Evolutionary conservation across 805 yeast genomes (phyloP).

Genomic region (Ascoidea asiatica): DNA sequence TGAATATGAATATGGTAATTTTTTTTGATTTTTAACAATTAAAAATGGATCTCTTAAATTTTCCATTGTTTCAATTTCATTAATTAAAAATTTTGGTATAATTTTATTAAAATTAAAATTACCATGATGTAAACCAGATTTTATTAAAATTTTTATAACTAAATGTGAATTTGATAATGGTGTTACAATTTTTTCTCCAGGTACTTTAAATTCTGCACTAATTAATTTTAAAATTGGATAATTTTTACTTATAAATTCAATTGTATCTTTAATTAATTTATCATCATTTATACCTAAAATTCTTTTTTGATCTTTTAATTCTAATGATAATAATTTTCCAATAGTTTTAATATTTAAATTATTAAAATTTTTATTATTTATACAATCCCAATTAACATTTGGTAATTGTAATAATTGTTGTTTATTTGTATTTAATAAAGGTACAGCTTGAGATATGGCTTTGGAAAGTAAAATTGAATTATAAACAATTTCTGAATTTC

Average conservation of each 20-base stretch:
- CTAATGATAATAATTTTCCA: conserved; percentile 53
- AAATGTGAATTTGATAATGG: conserved; percentile 67
- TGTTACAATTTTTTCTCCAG: conserved; percentile 68
- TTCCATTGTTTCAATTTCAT: conserved; percentile 52
- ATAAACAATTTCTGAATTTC: conserved; percentile 51
- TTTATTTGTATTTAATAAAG: conserved; percentile 28
- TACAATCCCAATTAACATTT: conserved; percentile 37
- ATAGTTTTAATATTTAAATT: conserved; percentile 46
- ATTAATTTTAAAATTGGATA: conserved; percentile 52
- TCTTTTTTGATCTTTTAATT: conserved; percentile 39
- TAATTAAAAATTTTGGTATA: conserved; percentile 21
- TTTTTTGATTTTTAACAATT: conserved; percentile 55
- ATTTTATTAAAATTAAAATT: conserved; percentile 22
- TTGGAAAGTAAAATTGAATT: conserved; percentile 55
- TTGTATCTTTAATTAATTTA: conserved; percentile 30
- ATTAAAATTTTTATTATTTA: conserved; percentile 24
- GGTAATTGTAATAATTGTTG: conserved; percentile 77
- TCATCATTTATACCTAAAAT: conserved; percentile 41
- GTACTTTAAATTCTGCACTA: conserved; percentile 65
- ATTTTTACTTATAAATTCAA: conserved; percentile 44
- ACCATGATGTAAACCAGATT: conserved; percentile 59
- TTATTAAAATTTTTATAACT: conserved; percentile 59
- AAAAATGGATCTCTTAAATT: conserved; percentile 59
- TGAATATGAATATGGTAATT: conserved; percentile 48
- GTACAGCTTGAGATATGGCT: conserved; percentile 64